Evolutionary conservation across 2,329 filamentous ascomycete genomes (phyloP), one percentile per base, ranked within the genome.

Genomic region (Daldinia sp.): DNA sequence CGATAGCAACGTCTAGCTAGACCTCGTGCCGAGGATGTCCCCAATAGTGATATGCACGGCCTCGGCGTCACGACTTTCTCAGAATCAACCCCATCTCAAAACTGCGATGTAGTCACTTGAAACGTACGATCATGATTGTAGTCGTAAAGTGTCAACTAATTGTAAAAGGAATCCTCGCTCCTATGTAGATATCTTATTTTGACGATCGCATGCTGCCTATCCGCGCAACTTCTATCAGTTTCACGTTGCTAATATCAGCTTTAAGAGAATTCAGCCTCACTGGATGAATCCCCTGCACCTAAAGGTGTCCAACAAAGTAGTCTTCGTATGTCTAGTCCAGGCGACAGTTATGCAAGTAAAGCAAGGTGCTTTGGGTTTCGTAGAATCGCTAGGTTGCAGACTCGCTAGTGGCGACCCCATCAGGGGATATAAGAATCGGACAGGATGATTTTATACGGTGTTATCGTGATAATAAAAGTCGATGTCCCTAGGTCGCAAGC

Each of bases 401-500:
- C 56, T 29, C 29, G n/a, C 27, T 47, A 47, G 41, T 63, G 37
- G 53, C 29, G 19, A 13, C 21, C 30, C 43, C 21, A 37, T 34
- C 25, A n/a, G 47, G 58, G 34, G 39, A 30, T 59, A 32, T 54
- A 55, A 57, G 43, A 39, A 49, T 23, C n/a, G 53, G 34, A 51
- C 45, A 8, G 29, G 35, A 50, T 35, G 15, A 34, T 21, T 32
- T 68, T 73, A 92, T 67, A 94, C 90, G 48, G 85, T 89, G 73
- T 93, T 91, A 76, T 99, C 95, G 75, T 99, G 93, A 75, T 97
- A 99, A 68, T 93, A 87, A 75, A 98, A 99, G 71, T 91, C 89
- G 66, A 99, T 96, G 77, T 99, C 94, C 70, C 90, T 86, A 45
- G 94, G 93, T 35, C 94, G 84, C 68, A 89, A 85, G 23, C 87